These are phyloP conservation scores for Rhytidhysteron rufulum DNA, from an alignment of 2,329 filamentous ascomycete genomes.

Conservation along the genomic window DNA sequence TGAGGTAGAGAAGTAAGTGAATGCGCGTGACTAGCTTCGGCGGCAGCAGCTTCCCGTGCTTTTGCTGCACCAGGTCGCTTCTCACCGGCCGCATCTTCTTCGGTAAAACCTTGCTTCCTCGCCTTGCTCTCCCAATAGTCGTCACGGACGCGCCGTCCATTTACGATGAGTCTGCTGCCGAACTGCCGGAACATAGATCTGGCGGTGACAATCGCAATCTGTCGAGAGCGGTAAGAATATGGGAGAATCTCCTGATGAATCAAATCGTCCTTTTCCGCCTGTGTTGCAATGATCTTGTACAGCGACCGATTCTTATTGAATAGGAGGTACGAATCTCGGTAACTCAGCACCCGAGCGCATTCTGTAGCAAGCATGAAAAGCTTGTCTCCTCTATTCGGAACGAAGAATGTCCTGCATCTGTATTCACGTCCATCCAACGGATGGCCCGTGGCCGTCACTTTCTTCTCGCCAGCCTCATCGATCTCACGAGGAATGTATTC, in stretches of 20 bases:
- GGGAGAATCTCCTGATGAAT: conserved; percentile 93
- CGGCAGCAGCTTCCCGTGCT: conserved; percentile 74
- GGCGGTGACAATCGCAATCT: conserved; percentile 97
- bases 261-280: conserved; percentile 92
- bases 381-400: conserved; percentile 86
- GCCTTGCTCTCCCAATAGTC: conserved; percentile 99
- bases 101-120: conserved; percentile 94
- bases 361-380: conserved; percentile 99
- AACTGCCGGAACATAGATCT: conserved; percentile 99
- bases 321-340: conserved; percentile 93
- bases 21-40: conserved; percentile 54
- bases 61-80: conserved; percentile 91
- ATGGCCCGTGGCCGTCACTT: conserved; percentile 80
- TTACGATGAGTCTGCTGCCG: conserved; percentile 86
- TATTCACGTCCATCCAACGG: conserved; percentile 81
- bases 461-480: conserved; percentile 90
- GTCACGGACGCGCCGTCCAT: conserved; percentile 86
- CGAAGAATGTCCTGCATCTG: conserved; percentile 87
- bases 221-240: conserved; percentile 95
- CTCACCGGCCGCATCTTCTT: conserved; percentile 91
- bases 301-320: conserved; percentile 98
- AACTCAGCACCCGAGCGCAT: conserved; percentile 88
- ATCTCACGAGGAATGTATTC: conserved; percentile 93
- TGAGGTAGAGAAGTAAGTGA: conserved; percentile 60
- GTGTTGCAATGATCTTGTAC: conserved; percentile 95